Evolutionary conservation across 176 grass and related monocot species (phyloP), one percentile per base, ranked within the genome.

Genomic region (Bonia amplexicaulis): DNA sequence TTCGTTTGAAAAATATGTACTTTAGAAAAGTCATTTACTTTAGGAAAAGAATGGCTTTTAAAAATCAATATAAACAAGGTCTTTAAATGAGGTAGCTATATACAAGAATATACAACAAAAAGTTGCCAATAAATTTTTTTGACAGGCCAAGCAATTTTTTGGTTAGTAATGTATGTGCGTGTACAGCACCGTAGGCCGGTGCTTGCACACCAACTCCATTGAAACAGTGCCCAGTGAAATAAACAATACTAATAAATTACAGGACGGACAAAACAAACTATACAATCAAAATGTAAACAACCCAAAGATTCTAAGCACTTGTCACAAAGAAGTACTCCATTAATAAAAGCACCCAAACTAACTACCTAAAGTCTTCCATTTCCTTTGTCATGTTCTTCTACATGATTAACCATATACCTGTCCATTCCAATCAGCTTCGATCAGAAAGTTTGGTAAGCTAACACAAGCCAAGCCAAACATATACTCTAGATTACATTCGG

Each of bases 381-480:
- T 68, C 49, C 10, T 26, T 42, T 54, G 59, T 29, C 46, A 29
- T 76, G 46, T 54, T 78, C 55, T 47, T 57, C 19, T 48, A 4
- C 3, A 73, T 26, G 33, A 39, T 22, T 55, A 64, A 63, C 42
- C 20, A 86, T 1, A 6, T 42, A 9, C 22, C 0, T 35, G 20
- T 9, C 45, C 35, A 23, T 74, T 59, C 9, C 62, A 69, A 81
- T 31, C 54, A 86, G 46, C 15, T 77, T 52, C 15, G 45, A 45
- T 71, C 64, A 55, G 45, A 86, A 45, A 22, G 46, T 75, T 86
- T 47, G 78, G 83, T 71, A 54, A 86, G 78, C 88, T 90, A 82
- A 86, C 54, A 54, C 45, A 57, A 66, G 78, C 57, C 64, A 90
- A 82, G 54, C 78, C 54, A 51, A 74, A 71, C 60, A 61, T 69